Conservation (phyloP, 2,329 filamentous ascomycete genomes). For the Whalleya microplaca region DNA sequence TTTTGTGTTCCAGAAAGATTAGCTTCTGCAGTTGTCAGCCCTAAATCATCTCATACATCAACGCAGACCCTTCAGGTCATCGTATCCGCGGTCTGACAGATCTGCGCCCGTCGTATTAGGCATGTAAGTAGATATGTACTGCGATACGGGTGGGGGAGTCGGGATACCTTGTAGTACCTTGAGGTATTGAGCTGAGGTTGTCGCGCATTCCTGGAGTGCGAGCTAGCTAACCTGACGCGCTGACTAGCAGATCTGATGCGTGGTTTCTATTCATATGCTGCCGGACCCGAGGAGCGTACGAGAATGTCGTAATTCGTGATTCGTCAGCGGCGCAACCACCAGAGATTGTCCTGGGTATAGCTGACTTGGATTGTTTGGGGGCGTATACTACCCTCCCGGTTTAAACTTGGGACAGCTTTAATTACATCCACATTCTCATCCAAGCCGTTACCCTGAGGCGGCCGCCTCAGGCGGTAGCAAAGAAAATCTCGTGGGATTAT, state of each 20-base stretch:
- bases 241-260: conserved; percentile 19
- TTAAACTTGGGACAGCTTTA: conserved; percentile 12
- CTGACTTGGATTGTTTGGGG: conserved; percentile 12
- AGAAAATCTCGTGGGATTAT: conserved; percentile 4
- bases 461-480: conserved; percentile 7
- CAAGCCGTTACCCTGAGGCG: conserved; percentile 6
- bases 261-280: conserved; percentile 26
- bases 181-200: not conserved
- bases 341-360: conserved; percentile 7
- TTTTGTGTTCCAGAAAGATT: not conserved
- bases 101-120: conserved; percentile 19
- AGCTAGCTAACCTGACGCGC: conserved; percentile 4
- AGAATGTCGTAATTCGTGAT: conserved; percentile 4
- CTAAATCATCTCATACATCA: conserved; percentile 24
- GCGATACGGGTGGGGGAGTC: conserved; percentile 13
- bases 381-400: not conserved
- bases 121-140: conserved; percentile 6
- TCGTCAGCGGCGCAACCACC: conserved; percentile 22
- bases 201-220: not conserved
- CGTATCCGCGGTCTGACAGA: conserved; percentile 23
- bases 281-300: not conserved
- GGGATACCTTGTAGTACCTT: not conserved
- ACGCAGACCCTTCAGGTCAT: conserved; percentile 20
- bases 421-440: conserved; percentile 15
- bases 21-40: conserved; percentile 24